A percentile compares a stretch with the other conserved stretches of the same genome.
These are phyloP conservation scores for Pochonia chlamydosporia DNA, from an alignment of 2,329 filamentous ascomycete genomes.

Conservation along the genomic window DNA sequence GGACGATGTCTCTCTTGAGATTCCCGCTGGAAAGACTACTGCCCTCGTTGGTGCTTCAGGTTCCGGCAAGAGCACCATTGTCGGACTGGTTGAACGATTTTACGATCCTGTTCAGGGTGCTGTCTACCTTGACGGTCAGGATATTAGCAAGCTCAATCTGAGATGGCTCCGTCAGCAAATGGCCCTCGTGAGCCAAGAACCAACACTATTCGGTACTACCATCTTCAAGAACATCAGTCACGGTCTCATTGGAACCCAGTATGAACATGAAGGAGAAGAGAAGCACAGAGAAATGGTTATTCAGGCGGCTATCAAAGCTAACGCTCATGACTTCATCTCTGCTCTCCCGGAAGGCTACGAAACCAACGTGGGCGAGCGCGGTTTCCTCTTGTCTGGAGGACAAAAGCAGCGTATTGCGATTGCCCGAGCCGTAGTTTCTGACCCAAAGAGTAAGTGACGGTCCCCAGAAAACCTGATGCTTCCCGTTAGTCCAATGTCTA, in stretches of 20 bases:
- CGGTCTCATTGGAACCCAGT: conserved; percentile 78
- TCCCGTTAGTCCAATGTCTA: too few species aligned
- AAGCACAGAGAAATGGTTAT: conserved; percentile 66
- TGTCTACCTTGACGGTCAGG: conserved; percentile 75
- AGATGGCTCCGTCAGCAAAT: conserved; percentile 91
- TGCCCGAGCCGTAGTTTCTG: conserved; percentile 80
- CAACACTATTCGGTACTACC: conserved; percentile 80
- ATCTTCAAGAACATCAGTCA: conserved; percentile 89
- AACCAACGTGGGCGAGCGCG: conserved; percentile 91
- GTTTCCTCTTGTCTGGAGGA: conserved; percentile 86
- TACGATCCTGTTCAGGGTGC: conserved; percentile 81
- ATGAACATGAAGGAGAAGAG: conserved; percentile 61
- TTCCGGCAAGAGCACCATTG: conserved; percentile 90
- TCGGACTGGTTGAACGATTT: conserved; percentile 89
- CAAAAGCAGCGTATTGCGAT: conserved; percentile 98
- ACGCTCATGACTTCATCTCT: conserved; percentile 87
- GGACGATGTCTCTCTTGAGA: conserved; percentile 69
- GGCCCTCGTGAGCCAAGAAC: conserved; percentile 88
- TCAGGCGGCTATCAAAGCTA: conserved; percentile 81
- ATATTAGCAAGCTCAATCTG: conserved; percentile 76
- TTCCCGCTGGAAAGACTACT: conserved; percentile 87
- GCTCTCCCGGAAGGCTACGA: conserved; percentile 82
- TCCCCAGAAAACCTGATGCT: too few species aligned
- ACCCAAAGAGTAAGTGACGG: conserved; percentile 67
- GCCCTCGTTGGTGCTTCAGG: conserved; percentile 92